Percentiles rank a stretch among this genome's conserved stretches.
Evolutionary conservation across 202 grass and related monocot species (phyloP).

Genomic region (Zizania palustris): DNA sequence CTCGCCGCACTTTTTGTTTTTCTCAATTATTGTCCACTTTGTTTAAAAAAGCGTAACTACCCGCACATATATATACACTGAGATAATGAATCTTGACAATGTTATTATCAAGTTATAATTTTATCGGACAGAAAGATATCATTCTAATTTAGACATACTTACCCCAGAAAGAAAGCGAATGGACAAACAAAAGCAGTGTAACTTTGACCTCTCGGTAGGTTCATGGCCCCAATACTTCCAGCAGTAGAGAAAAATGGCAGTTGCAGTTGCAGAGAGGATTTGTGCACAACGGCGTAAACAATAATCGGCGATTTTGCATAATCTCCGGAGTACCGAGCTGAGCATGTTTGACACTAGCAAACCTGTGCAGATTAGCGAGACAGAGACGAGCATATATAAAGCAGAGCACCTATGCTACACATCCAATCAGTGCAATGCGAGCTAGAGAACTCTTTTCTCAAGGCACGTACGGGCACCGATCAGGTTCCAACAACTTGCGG

Average conservation of each 20-base stretch:
- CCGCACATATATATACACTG: too few species aligned
- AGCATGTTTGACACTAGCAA: too few species aligned
- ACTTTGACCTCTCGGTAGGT: constrained; percentile 17
- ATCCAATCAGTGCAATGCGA: neutral
- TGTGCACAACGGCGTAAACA: neutral
- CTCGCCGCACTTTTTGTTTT: neutral
- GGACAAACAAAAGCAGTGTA: neutral
- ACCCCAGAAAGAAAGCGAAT: neutral
- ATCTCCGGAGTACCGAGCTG: neutral
- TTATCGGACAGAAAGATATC: too few species aligned
- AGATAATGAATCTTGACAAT: too few species aligned
- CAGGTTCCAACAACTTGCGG: constrained; percentile 40
- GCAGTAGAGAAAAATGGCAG: neutral
- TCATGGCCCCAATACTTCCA: constrained; percentile 1
- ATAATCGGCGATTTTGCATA: constrained; percentile 21
- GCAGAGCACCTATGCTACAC: neutral
- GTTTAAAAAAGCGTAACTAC: neutral
- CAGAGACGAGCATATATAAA: constrained; percentile 32
- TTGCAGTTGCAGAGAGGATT: constrained; percentile 2
- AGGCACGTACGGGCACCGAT: neutral
- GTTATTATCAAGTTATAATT: too few species aligned
- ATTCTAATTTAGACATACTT: constrained; percentile 2
- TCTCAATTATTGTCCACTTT: constrained; percentile 13
- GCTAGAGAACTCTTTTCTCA: constrained; percentile 9
- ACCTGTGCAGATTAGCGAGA: constrained; percentile 11